A percentile compares a stretch with the other conserved stretches of the same genome.
Conservation (phyloP, 2,329 filamentous ascomycete species). For the Xylariaceae sp. region DNA sequence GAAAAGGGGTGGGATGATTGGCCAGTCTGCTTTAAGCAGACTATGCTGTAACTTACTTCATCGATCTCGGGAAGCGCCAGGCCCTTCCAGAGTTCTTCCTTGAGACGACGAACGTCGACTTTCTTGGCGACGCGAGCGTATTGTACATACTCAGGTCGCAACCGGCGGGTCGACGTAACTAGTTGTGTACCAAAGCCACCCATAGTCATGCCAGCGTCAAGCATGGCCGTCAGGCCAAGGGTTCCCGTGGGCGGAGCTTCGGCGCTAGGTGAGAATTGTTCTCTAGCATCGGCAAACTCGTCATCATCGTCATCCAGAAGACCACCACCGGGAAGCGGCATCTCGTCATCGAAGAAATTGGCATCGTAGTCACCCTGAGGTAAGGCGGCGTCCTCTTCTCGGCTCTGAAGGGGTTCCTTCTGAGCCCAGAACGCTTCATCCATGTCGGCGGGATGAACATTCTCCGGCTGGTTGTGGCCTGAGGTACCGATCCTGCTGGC, state of each 20-base stretch:
- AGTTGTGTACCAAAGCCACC: constrained; percentile 59
- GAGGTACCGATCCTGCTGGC: constrained; percentile 39
- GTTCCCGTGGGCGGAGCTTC: constrained; percentile 45
- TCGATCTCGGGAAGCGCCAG: constrained; percentile 50
- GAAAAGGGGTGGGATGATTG: neutral
- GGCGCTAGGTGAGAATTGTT: constrained; percentile 66
- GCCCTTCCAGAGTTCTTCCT: constrained; percentile 65
- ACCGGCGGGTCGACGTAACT: constrained; percentile 57
- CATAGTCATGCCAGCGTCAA: constrained; percentile 46
- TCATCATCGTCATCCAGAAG: constrained; percentile 61
- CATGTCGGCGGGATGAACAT: constrained; percentile 67
- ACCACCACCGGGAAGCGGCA: constrained; percentile 59
- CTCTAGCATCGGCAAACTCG: constrained; percentile 74
- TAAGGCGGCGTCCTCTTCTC: constrained; percentile 51
- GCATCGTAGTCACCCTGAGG: constrained; percentile 84
- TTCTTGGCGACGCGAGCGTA: constrained; percentile 67
- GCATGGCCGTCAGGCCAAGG: constrained; percentile 44
- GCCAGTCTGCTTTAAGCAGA: neutral
- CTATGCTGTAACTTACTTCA: constrained; percentile 39
- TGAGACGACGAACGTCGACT: constrained; percentile 62
- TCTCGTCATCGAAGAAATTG: constrained; percentile 89
- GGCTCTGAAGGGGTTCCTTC: constrained; percentile 47
- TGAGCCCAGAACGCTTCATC: constrained; percentile 95
- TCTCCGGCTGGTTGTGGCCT: constrained; percentile 42
- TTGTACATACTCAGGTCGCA: constrained; percentile 64